Conservation (phyloP, 345 rosid genomes). For the Carallia pectinifolia region DNA sequence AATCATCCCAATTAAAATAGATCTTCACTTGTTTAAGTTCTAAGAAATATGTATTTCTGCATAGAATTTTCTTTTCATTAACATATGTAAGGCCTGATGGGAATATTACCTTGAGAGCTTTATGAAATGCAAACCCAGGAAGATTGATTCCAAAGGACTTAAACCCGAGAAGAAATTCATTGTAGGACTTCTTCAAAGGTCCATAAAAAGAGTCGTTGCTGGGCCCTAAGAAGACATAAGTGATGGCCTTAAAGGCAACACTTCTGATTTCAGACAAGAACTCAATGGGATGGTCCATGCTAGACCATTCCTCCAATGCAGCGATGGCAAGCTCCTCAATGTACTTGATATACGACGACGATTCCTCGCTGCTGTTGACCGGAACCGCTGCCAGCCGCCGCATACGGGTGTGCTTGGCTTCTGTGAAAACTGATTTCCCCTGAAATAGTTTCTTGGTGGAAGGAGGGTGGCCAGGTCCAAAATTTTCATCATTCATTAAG, state of each 20-base stretch:
- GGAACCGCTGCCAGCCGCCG: constrained; percentile 32
- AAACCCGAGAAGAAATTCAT: constrained; percentile 19
- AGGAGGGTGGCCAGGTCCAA: constrained; percentile 27
- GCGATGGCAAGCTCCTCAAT: constrained; percentile 25
- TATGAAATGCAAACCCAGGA: constrained; percentile 38
- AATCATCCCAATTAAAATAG: no score
- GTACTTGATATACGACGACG: constrained; percentile 17
- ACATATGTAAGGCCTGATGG: background rate
- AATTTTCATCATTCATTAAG: constrained; percentile 22
- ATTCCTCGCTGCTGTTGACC: constrained; percentile 34
- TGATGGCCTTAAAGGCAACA: constrained; percentile 31
- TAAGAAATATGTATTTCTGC: background rate
- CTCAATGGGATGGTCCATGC: constrained; percentile 24
- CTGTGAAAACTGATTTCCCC: constrained; percentile 17
- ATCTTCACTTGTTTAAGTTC: background rate
- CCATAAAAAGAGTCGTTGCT: constrained; percentile 13
- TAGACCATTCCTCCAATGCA: constrained; percentile 30
- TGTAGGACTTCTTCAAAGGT: constrained; percentile 18
- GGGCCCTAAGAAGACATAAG: constrained; percentile 31
- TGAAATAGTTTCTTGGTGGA: constrained; percentile 24
- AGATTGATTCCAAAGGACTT: constrained; percentile 30
- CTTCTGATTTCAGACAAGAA: constrained; percentile 30
- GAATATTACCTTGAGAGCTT: constrained; percentile 29
- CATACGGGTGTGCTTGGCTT: constrained; percentile 29
- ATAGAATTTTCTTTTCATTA: background rate